Evolutionary conservation across 805 yeast genomes (phyloP), one percentile per base, ranked within the genome.

Genomic region (Ogataea methanolica): DNA sequence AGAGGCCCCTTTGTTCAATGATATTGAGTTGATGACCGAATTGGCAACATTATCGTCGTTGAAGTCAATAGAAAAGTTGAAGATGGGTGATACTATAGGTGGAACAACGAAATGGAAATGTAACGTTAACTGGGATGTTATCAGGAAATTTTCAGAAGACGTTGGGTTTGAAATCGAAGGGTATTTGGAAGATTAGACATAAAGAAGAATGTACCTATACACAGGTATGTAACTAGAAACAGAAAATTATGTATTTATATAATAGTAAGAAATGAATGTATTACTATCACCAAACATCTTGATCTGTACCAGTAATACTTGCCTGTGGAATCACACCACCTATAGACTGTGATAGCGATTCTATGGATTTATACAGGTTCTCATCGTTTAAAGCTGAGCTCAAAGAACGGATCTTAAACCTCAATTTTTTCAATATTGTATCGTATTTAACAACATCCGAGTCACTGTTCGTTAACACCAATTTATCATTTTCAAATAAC

Each of bases 61-160:
- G 54, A 70, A 47, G 65, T 65, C 54, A 37, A 50, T 61, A 33
- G 48, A 60, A 35, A 58, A 57, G 47, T 46, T 62, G 46, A 56
- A 58, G 44, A 54, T 52, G 48, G 70, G 65, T 50, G 66, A 65
- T 49, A 62, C 76, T 2, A 78, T 89, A 38, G 84, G 80, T 45
- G 79, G 89, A 17, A 78, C 79, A 47, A 77, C 86, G 1, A 79
- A 83, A 57, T 90, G 96, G 96, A 83, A 78, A 60, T 81, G 88
- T 51, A 87, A 86, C 57, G 79, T 85, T 8, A 75, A 80, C 38
- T 89, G 88, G 86, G 75, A 75, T 33, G 73, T 80, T 7, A 76
- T 85, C 11, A 74, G 75, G 51, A 72, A 74, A 42, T 70, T 89
- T 36, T 81, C 96, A 0, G 64, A 71, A 19, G 87, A 85, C 19